Evolutionary conservation across 2,329 filamentous ascomycete species (phyloP).

Genomic region (Botrytis medusae): DNA sequence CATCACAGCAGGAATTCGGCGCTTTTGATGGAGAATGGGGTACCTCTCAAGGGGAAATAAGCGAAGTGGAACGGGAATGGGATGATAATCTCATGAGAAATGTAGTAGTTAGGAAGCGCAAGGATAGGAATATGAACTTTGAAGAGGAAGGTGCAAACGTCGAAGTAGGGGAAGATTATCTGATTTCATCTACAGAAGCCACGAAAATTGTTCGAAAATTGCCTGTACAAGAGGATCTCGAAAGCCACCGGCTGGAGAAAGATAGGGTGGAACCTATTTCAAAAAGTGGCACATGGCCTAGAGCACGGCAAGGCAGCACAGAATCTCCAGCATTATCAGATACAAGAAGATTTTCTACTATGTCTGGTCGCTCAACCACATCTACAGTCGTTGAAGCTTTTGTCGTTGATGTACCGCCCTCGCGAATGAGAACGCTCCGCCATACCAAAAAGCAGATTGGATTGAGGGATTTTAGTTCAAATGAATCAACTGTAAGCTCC

Average conservation of each 20-base stretch:
- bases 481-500: conserved; percentile 42
- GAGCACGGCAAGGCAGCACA: conserved; percentile 21
- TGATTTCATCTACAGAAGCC: conserved; percentile 53
- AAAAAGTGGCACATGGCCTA: conserved; percentile 23
- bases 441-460: conserved; percentile 58
- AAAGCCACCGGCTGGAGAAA: conserved; percentile 31
- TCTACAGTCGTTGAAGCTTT: conserved; percentile 62
- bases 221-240: conserved; percentile 36
- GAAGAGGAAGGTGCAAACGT: conserved; percentile 38
- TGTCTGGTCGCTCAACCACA: conserved; percentile 54
- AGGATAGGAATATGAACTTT: conserved; percentile 27
- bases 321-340: conserved; percentile 41
- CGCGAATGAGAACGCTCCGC: conserved; percentile 55
- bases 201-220: conserved; percentile 43
- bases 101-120: conserved; percentile 52
- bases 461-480: conserved; percentile 48
- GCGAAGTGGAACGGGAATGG: conserved; percentile 55
- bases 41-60: conserved; percentile 40
- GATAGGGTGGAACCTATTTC: conserved; percentile 20
- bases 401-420: conserved; percentile 52
- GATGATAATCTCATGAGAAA: conserved; percentile 54
- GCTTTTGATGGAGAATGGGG: conserved; percentile 61
- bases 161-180: conserved; percentile 50
- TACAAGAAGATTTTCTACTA: conserved; percentile 51
- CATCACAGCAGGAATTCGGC: conserved; percentile 51